Percentiles rank a stretch among this genome's conserved stretches.
These are phyloP conservation scores for Chloropicon primus DNA, from an alignment of 139 green algal genomes.

Conservation along the genomic window DNA sequence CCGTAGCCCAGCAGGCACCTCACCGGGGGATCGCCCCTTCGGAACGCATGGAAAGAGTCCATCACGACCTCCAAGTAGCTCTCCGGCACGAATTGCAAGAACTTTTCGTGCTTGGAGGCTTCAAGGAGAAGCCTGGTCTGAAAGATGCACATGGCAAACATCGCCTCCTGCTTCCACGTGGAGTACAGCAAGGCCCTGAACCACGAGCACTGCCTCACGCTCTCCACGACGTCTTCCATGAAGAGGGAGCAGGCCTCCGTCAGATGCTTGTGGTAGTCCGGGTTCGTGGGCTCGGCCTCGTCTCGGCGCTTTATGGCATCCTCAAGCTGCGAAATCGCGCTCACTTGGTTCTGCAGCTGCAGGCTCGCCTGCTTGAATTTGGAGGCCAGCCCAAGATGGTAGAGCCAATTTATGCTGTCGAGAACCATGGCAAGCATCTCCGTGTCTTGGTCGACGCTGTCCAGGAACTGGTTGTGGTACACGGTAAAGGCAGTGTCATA, in stretches of 20 bases:
- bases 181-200: slow-evolving; percentile 10
- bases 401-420: slow-evolving; percentile 50
- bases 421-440: slow-evolving; percentile 31
- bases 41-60: slow-evolving; percentile 51
- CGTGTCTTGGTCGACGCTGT: not conserved
- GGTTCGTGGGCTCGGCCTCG: slow-evolving; percentile 5
- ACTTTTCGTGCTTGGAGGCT: not conserved
- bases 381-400: slow-evolving; percentile 41
- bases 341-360: slow-evolving; percentile 21
- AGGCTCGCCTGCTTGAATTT: slow-evolving; percentile 21
- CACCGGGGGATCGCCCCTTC: slow-evolving; percentile 26
- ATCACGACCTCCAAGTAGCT: slow-evolving; percentile 45
- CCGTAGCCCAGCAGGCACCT: slow-evolving; percentile 10
- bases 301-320: slow-evolving; percentile 9
- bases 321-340: slow-evolving; percentile 14
- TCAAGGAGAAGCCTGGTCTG: slow-evolving; percentile 22
- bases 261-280: slow-evolving; percentile 13
- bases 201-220: slow-evolving; percentile 31
- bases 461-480: not conserved
- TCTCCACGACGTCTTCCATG: slow-evolving; percentile 25
- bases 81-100: slow-evolving; percentile 39
- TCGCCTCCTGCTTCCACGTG: slow-evolving; percentile 26
- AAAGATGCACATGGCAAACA: slow-evolving; percentile 16
- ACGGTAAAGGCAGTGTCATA: not conserved
- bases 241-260: slow-evolving; percentile 27